Percentiles rank a stretch among this genome's conserved stretches.
phyloP scores from a whole-genome alignment of 179 eudicot genomes.

The Silene vulgaris region DNA sequence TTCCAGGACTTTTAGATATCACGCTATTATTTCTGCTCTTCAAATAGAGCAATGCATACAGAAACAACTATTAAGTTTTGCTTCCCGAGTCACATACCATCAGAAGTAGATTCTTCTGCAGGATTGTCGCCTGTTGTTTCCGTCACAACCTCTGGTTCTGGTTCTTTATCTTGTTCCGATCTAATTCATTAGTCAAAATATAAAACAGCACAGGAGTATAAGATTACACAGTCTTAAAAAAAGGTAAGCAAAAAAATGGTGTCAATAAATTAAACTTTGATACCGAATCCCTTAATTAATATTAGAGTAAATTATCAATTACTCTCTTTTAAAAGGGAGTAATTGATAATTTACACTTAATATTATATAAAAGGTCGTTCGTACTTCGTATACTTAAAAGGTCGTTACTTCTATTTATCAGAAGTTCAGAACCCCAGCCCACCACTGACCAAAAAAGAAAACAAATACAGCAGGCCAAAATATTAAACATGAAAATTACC shows the following conservation, averaged over 20 bases:
- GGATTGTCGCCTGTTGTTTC: background rate
- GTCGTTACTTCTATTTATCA: background rate
- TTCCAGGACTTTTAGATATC: background rate
- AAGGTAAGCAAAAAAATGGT: background rate
- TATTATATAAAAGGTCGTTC: too few relatives aligned
- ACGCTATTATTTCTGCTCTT: background rate
- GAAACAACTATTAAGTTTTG: background rate
- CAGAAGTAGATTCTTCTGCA: background rate
- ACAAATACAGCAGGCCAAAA: background rate
- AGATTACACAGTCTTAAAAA: background rate
- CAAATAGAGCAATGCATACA: background rate
- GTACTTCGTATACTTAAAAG: too few relatives aligned
- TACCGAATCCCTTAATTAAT: background rate
- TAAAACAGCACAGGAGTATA: background rate
- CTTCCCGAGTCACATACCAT: background rate
- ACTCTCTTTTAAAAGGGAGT: too few relatives aligned
- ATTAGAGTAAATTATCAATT: too few relatives aligned
- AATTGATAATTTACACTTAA: too few relatives aligned
- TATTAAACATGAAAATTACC: constrained; percentile 34
- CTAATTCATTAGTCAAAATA: background rate
- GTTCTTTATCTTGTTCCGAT: background rate
- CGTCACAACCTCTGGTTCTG: background rate
- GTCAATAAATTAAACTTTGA: background rate
- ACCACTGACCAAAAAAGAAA: background rate
- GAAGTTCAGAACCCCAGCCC: too few relatives aligned